These are phyloP conservation scores for Daedaleopsis sinensis DNA, from an alignment of 768 basidiomycete species.

Conservation along the genomic window DNA sequence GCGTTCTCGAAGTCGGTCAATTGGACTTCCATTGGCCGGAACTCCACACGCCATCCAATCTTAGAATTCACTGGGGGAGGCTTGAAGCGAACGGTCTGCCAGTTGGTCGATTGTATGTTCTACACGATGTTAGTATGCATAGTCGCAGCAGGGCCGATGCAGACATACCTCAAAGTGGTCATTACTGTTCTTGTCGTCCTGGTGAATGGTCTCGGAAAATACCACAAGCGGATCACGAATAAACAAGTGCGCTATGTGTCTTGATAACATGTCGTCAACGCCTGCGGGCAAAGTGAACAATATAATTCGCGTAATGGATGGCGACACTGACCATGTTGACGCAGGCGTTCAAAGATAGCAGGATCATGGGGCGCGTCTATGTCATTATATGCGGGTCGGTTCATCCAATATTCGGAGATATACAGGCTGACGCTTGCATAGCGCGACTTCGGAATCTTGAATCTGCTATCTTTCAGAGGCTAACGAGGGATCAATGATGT, in stretches of 20 bases:
- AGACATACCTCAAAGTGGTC: slow-evolving; percentile 87
- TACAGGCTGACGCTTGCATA: slow-evolving; percentile 97
- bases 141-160: background rate
- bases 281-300: slow-evolving; percentile 47
- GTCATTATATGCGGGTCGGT: slow-evolving; percentile 95
- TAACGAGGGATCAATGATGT: slow-evolving; percentile 33
- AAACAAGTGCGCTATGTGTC: slow-evolving; percentile 93
- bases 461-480: slow-evolving; percentile 78
- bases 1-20: slow-evolving; percentile 99
- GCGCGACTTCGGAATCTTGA: slow-evolving; percentile 91
- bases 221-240: slow-evolving; percentile 97
- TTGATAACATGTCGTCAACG: slow-evolving; percentile 84
- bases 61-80: slow-evolving; percentile 91
- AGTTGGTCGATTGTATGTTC: slow-evolving; percentile 99
- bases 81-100: slow-evolving; percentile 99
- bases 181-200: slow-evolving; percentile 83
- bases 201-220: slow-evolving; percentile 91
- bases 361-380: slow-evolving; percentile 79
- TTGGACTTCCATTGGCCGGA: slow-evolving; percentile 98
- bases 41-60: slow-evolving; percentile 98
- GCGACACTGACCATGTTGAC: slow-evolving; percentile 65
- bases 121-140: slow-evolving; percentile 32
- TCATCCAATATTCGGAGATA: slow-evolving; percentile 83
- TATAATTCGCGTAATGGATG: background rate
- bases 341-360: slow-evolving; percentile 69